A percentile compares a stretch with the other conserved stretches of the same genome.
phyloP scores from a whole-genome alignment of 129 eudicot species.

The Smallanthus sonchifolius region DNA sequence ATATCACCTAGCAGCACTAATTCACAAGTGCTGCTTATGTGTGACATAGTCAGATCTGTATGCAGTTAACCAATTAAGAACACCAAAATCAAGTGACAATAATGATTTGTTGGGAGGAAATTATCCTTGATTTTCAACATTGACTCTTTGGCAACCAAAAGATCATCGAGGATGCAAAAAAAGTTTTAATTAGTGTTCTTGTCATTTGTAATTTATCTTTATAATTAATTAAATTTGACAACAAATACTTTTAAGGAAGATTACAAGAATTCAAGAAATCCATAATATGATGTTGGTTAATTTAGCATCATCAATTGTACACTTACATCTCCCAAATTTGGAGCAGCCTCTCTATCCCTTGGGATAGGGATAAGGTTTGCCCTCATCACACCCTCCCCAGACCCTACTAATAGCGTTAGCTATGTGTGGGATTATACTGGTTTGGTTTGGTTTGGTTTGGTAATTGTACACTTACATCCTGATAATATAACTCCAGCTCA shows the following conservation, averaged over 20 bases:
- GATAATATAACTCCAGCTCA: constrained; percentile 5
- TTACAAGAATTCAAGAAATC: constrained; percentile 4
- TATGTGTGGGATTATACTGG: no score
- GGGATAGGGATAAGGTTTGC: no score
- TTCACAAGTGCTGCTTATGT: neutral
- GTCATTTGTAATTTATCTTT: neutral
- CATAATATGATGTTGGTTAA: constrained; percentile 2
- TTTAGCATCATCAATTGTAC: constrained; percentile 1
- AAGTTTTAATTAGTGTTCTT: neutral
- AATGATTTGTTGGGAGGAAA: neutral
- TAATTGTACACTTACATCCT: constrained; percentile 22
- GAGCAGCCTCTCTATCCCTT: no score
- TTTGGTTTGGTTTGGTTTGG: no score
- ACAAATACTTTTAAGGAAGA: neutral
- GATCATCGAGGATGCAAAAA: neutral
- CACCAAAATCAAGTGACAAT: neutral
- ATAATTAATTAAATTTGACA: neutral
- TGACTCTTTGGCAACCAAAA: neutral
- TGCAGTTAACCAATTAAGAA: neutral
- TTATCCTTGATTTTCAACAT: neutral
- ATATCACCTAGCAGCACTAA: neutral
- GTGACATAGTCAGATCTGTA: neutral
- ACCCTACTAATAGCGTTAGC: no score
- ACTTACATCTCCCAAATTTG: no score
- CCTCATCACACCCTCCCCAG: no score